phyloP scores from a whole-genome alignment of 345 rosid genomes.

The Durio zibethinus region DNA sequence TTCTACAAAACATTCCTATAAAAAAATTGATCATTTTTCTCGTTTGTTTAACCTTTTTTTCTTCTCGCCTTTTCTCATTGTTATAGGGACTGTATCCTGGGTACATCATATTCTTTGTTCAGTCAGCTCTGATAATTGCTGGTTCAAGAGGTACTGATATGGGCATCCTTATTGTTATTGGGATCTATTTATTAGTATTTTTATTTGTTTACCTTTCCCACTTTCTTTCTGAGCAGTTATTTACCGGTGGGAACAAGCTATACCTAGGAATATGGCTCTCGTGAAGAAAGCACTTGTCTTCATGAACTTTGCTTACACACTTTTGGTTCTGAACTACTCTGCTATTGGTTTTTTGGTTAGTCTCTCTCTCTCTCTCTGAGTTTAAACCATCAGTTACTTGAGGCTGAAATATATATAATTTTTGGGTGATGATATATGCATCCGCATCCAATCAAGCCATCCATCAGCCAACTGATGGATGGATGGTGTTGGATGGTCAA shows the following conservation, averaged over 20 bases:
- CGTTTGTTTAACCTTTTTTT: not conserved
- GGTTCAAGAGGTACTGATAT: slow-evolving; percentile 71
- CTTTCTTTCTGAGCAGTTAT: slow-evolving; percentile 45
- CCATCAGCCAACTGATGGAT: not conserved
- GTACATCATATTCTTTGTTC: slow-evolving; percentile 85
- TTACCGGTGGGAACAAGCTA: slow-evolving; percentile 90
- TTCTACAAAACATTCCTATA: not conserved
- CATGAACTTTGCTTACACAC: slow-evolving; percentile 60
- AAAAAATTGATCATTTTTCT: not conserved
- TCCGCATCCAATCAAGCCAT: not conserved
- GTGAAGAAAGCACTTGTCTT: slow-evolving; percentile 47
- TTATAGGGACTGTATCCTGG: slow-evolving; percentile 94
- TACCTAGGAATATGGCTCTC: slow-evolving; percentile 34
- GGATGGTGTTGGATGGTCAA: not conserved
- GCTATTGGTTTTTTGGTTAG: slow-evolving; percentile 93
- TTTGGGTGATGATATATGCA: not conserved
- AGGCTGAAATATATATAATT: not conserved
- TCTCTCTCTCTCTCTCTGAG: slow-evolving; percentile 17
- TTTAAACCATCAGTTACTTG: not conserved
- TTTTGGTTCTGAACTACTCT: slow-evolving; percentile 77
- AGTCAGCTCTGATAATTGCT: slow-evolving; percentile 92
- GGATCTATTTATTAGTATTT: not conserved
- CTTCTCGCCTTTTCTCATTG: not conserved
- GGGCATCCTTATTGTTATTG: not conserved
- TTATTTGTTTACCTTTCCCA: not conserved